These are phyloP conservation scores for Candida albicans DNA, from an alignment of 1,139 yeast genomes.

Conservation along the genomic window DNA sequence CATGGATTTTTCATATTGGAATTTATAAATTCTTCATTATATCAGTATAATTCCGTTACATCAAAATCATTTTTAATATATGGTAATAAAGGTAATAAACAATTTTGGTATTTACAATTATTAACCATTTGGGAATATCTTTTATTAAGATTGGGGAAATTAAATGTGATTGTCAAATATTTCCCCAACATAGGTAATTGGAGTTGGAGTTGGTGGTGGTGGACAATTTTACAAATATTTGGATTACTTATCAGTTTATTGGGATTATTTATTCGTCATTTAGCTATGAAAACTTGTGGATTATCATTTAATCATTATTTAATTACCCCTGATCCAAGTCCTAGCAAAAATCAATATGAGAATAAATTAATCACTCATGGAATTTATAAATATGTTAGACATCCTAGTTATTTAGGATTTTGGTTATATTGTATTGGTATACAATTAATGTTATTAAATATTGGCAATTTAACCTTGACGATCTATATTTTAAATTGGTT, in stretches of 20 bases:
- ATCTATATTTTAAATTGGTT: slow-evolving; percentile 25
- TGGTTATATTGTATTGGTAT: slow-evolving; percentile 37
- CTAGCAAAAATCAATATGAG: slow-evolving; percentile 1
- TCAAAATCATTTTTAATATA: slow-evolving; percentile 37
- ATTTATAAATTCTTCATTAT: slow-evolving; percentile 27
- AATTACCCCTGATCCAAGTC: slow-evolving; percentile 7
- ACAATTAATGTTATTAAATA: slow-evolving; percentile 30
- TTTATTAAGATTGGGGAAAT: slow-evolving; percentile 6
- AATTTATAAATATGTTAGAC: slow-evolving; percentile 31
- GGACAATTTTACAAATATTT: neutral
- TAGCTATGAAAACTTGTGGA: slow-evolving; percentile 39
- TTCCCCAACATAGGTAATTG: neutral
- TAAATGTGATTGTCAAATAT: neutral
- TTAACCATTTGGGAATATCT: slow-evolving; percentile 28
- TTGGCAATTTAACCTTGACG: slow-evolving; percentile 20
- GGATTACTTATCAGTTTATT: slow-evolving; percentile 18
- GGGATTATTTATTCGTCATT: slow-evolving; percentile 29
- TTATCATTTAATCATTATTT: slow-evolving; percentile 38
- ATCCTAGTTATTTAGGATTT: slow-evolving; percentile 48
- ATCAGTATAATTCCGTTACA: slow-evolving; percentile 26
- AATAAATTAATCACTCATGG: slow-evolving; percentile 32
- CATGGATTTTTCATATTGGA: slow-evolving; percentile 30
- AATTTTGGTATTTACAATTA: slow-evolving; percentile 33
- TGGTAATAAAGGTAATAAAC: slow-evolving; percentile 37
- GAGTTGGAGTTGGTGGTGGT: neutral